phyloP scores from a whole-genome alignment of 2,329 filamentous ascomycete species.

The Hansfordia pulvinata region DNA sequence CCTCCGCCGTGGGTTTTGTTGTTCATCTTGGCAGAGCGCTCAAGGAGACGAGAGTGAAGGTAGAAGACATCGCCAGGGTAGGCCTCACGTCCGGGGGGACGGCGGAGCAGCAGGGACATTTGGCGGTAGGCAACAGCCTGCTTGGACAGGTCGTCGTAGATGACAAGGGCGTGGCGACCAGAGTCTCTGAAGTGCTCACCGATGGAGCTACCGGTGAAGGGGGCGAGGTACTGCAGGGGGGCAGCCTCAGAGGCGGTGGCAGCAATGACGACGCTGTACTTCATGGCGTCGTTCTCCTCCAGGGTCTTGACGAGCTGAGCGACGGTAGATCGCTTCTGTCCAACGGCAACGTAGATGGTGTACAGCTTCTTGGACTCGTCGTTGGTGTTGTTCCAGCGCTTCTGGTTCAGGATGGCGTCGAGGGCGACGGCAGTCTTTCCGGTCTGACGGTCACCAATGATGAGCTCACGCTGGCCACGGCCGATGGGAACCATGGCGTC shows the following conservation, averaged over 20 bases:
- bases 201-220: constrained; percentile 66
- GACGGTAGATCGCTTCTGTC: constrained; percentile 98
- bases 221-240: constrained; percentile 85
- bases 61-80: constrained; percentile 99
- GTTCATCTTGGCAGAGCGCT: constrained; percentile 99
- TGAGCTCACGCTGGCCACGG: constrained; percentile 99
- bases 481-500: constrained; percentile 99
- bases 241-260: constrained; percentile 96
- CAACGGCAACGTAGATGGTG: constrained; percentile 97
- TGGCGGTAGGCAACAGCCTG: constrained; percentile 97
- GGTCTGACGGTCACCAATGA: constrained; percentile 99
- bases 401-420: constrained; percentile 98
- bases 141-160: constrained; percentile 95
- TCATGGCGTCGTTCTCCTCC: constrained; percentile 99
- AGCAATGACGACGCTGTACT: constrained; percentile 88
- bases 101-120: constrained; percentile 96
- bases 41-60: constrained; percentile 96
- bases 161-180: constrained; percentile 77
- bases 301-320: constrained; percentile 99
- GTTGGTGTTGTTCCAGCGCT: constrained; percentile 79
- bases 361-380: constrained; percentile 98
- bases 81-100: constrained; percentile 96
- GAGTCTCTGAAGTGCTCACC: constrained; percentile 70
- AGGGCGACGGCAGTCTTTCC: constrained; percentile 98
- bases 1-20: constrained; percentile 76